Evolutionary conservation across 73 alveolate genomes (phyloP).

Genomic region (Paramecium pentaurelia): DNA sequence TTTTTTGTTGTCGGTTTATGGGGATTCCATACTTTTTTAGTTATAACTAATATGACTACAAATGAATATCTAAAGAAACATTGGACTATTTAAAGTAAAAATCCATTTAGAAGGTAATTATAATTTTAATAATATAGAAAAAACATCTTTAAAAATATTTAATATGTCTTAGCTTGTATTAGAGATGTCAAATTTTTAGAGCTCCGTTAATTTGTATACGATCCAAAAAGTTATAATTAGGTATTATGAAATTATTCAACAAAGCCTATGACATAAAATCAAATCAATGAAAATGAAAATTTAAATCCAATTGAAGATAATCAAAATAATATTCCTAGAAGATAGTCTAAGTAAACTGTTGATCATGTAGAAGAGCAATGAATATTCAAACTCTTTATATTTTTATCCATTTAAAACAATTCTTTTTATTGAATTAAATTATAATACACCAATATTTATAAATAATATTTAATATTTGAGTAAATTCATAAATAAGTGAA

Average conservation of each 20-base stretch:
- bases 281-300: neutral
- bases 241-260: neutral
- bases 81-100: constrained; percentile 44
- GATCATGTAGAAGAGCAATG: neutral
- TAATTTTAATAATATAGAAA: neutral
- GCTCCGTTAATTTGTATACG: neutral
- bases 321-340: neutral
- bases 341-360: neutral
- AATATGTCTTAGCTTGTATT: constrained; percentile 7
- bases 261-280: neutral
- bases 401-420: neutral
- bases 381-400: neutral
- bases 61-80: constrained; percentile 65
- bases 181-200: neutral
- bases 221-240: neutral
- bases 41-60: constrained; percentile 57
- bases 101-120: constrained; percentile 44
- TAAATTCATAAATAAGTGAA: neutral
- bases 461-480: neutral
- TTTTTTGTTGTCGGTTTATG: constrained; percentile 62
- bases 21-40: constrained; percentile 61
- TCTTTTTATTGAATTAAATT: neutral
- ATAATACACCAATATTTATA: no score
- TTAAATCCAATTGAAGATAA: neutral
- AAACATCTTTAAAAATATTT: neutral